A percentile compares a stretch with the other conserved stretches of the same genome.
These are phyloP conservation scores for Metschnikowia kunwiensis DNA, from an alignment of 805 yeast genomes.

Conservation along the genomic window DNA sequence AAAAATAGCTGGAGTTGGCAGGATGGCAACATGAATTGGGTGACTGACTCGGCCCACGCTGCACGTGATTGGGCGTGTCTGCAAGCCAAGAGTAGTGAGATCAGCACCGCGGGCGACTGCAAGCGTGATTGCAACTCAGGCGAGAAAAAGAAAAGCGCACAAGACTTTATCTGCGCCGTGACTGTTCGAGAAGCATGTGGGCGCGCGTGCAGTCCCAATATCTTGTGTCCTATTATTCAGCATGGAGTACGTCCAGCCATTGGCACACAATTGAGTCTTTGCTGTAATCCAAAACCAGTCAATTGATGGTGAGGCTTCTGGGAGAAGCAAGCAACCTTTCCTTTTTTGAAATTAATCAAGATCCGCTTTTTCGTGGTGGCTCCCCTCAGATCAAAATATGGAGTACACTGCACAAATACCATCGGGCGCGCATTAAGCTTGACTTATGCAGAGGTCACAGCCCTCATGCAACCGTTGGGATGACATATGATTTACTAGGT, in stretches of 20 bases:
- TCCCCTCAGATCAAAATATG: slow-evolving; percentile 8
- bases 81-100: not conserved
- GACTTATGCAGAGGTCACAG: slow-evolving; percentile 13
- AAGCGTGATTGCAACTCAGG: slow-evolving; percentile 2
- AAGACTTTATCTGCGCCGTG: slow-evolving; percentile 5
- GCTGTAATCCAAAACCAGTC: too few species aligned
- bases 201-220: too few species aligned
- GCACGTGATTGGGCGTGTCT: slow-evolving; percentile 1
- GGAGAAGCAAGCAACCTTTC: too few species aligned
- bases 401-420: slow-evolving; percentile 13
- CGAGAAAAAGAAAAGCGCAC: slow-evolving; percentile 5
- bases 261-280: too few species aligned
- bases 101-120: slow-evolving; percentile 2
- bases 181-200: slow-evolving; percentile 8
- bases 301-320: too few species aligned
- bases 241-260: too few species aligned
- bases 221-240: too few species aligned
- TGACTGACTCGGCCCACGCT: not conserved
- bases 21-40: not conserved
- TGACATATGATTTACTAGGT: slow-evolving; percentile 9
- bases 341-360: too few species aligned
- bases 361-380: too few species aligned
- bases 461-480: slow-evolving; percentile 8
- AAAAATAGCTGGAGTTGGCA: not conserved
- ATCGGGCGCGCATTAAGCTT: slow-evolving; percentile 15